These are phyloP conservation scores for Backusella psychrophila DNA, from an alignment of 192 early-diverging fungal genomes.

Conservation along the genomic window DNA sequence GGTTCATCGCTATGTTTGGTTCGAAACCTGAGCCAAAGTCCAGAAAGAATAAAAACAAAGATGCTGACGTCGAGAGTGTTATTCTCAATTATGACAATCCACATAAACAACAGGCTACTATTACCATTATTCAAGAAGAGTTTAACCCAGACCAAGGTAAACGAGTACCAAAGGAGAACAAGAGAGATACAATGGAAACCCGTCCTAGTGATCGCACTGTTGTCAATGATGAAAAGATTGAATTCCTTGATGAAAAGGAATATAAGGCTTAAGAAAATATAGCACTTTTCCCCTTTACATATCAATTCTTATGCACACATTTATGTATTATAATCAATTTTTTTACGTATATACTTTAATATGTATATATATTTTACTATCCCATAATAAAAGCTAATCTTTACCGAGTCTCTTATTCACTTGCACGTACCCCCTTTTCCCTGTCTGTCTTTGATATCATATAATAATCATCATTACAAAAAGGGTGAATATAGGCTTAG, in stretches of 20 bases:
- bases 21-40: not conserved
- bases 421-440: not conserved
- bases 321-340: not conserved
- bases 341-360: not conserved
- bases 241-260: not conserved
- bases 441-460: not conserved
- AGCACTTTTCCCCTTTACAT: not conserved
- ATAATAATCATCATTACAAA: no score
- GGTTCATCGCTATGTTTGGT: not conserved
- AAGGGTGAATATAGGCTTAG: no score
- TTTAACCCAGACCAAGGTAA: not conserved
- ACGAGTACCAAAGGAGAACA: not conserved
- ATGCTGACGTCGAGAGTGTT: not conserved
- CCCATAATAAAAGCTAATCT: not conserved
- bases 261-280: not conserved
- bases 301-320: not conserved
- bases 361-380: not conserved
- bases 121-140: not conserved
- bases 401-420: not conserved
- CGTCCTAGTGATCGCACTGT: not conserved
- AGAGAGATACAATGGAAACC: not conserved
- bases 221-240: not conserved
- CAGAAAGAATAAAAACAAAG: not conserved
- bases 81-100: not conserved
- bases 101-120: not conserved